Conservation (phyloP, 139 green algal species). For the Chlamydomonas schloesseri region DNA sequence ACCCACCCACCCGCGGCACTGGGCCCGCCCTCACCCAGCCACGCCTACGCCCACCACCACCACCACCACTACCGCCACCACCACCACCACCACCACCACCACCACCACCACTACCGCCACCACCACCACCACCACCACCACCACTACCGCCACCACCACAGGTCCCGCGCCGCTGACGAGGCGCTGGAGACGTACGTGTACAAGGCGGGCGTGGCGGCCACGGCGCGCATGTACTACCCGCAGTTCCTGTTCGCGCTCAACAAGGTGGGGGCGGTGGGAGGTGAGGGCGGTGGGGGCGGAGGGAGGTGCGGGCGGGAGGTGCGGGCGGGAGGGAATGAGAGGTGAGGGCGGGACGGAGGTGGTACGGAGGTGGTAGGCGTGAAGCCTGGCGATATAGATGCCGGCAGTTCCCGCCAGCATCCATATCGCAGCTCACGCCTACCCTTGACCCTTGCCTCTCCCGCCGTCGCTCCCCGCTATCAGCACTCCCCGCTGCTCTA, state of each 20-base stretch:
- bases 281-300: neutral
- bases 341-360: neutral
- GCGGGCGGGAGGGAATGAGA: neutral
- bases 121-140: too few species aligned
- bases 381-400: neutral
- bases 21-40: too few species aligned
- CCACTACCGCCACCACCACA: neutral
- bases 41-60: too few species aligned
- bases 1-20: neutral
- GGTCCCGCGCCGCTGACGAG: conserved; percentile 26
- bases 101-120: too few species aligned
- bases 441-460: too few species aligned
- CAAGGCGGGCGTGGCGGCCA: conserved; percentile 37
- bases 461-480: too few species aligned
- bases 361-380: neutral
- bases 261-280: conserved; percentile 4
- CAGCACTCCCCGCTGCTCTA: too few species aligned
- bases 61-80: too few species aligned
- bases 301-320: neutral
- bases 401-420: too few species aligned
- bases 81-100: too few species aligned
- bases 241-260: conserved; percentile 42
- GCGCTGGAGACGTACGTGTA: conserved; percentile 21
- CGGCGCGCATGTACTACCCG: conserved; percentile 42
- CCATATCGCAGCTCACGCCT: too few species aligned